Evolutionary conservation across 495 filamentous ascomycete species (phyloP).

Genomic region (Bathelium albidoporum): DNA sequence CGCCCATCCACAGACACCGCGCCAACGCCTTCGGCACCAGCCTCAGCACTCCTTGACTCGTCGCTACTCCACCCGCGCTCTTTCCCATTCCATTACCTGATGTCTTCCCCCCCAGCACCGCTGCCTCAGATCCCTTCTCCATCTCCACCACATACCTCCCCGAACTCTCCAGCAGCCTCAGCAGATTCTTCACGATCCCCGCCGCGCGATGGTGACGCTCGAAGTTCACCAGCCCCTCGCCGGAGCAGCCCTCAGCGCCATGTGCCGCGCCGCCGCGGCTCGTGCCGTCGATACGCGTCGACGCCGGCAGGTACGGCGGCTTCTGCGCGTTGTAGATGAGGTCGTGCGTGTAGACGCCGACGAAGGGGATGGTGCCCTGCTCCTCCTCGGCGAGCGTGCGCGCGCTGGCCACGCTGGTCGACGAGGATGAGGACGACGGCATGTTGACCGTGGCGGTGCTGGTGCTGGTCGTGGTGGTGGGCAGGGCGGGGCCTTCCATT

Average conservation of each 20-base stretch:
- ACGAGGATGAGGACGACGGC: not conserved
- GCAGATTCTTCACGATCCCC: conserved; percentile 82
- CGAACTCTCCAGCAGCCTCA: conserved; percentile 86
- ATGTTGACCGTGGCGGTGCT: not conserved
- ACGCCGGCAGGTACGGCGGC: conserved; percentile 56
- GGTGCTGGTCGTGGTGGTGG: not conserved
- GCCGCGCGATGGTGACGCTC: conserved; percentile 86
- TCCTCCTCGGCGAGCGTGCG: conserved; percentile 43
- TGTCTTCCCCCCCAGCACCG: not conserved
- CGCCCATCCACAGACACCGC: conserved; percentile 90
- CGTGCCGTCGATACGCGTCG: conserved; percentile 14
- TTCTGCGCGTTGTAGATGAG: conserved; percentile 94
- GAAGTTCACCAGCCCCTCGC: conserved; percentile 82
- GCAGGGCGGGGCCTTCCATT: conserved; percentile 66
- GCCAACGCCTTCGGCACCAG: conserved; percentile 63
- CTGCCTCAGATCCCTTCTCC: conserved; percentile 29
- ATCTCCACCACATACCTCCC: conserved; percentile 76
- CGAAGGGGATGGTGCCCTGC: conserved; percentile 90
- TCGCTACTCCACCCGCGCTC: too few species aligned
- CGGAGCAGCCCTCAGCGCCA: conserved; percentile 5
- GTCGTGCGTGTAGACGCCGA: conserved; percentile 90
- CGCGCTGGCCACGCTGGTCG: not conserved
- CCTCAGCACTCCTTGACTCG: not conserved
- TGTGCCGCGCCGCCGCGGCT: conserved; percentile 5
- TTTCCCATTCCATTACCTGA: not conserved